These are phyloP conservation scores for Ophiostoma quercus DNA, from an alignment of 2,329 filamentous ascomycete genomes.

Conservation along the genomic window DNA sequence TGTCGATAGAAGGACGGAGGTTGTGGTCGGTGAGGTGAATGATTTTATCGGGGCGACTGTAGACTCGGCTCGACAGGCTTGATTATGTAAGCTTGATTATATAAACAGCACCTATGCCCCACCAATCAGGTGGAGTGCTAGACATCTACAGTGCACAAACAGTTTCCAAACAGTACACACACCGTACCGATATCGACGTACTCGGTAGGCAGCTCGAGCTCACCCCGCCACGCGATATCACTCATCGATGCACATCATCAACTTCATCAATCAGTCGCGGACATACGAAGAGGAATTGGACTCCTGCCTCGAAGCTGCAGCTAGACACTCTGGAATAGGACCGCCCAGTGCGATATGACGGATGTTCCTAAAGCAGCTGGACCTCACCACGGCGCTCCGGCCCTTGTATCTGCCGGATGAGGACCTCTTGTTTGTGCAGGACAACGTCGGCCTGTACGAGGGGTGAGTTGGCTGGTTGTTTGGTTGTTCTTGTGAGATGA, in stretches of 20 bases:
- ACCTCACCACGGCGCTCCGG: conserved; percentile 92
- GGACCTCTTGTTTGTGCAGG: conserved; percentile 90
- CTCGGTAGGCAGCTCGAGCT: neutral
- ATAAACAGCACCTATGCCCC: neutral
- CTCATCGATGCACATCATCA: neutral
- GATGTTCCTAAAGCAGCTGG: conserved; percentile 95
- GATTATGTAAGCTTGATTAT: neutral
- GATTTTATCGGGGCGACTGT: neutral
- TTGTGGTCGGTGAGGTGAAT: neutral
- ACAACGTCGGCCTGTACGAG: conserved; percentile 95
- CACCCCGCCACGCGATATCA: conserved; percentile 10
- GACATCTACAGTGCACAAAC: neutral
- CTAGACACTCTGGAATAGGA: conserved; percentile 28
- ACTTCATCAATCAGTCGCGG: neutral
- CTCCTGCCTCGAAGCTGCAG: neutral
- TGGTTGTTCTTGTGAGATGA: too few species aligned
- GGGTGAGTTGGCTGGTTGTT: conserved; percentile 56
- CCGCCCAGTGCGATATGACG: conserved; percentile 50
- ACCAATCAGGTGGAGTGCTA: neutral
- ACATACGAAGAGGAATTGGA: neutral
- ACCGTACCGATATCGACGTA: neutral
- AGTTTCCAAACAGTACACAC: neutral
- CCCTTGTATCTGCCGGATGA: conserved; percentile 90
- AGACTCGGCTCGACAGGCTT: neutral
- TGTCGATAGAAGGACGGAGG: neutral